Percentiles rank a stretch among this genome's conserved stretches.
phyloP scores from a whole-genome alignment of 1,284 basidiomycete species.

The Fomes fomentarius region DNA sequence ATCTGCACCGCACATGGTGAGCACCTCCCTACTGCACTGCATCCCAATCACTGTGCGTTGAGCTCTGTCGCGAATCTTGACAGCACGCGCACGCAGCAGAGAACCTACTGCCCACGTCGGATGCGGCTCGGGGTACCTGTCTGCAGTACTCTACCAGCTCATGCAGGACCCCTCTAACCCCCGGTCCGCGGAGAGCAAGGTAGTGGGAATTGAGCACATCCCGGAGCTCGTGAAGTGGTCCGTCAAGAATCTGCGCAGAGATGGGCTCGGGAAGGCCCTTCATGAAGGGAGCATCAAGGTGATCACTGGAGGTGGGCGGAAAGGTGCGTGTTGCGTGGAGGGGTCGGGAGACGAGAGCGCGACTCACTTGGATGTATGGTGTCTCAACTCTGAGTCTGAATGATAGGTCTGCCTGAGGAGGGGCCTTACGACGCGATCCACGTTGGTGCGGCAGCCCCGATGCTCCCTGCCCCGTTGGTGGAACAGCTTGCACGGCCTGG shows the following conservation, averaged over 20 bases:
- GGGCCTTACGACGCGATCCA: slow-evolving; percentile 92
- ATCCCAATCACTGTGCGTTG: neutral
- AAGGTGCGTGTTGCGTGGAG: slow-evolving; percentile 49
- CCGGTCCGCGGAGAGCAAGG: slow-evolving; percentile 48
- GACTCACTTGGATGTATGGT: neutral
- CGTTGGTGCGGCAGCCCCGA: slow-evolving; percentile 90
- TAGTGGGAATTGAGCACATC: slow-evolving; percentile 94
- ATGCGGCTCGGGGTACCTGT: slow-evolving; percentile 79
- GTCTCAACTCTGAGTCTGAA: too few relatives aligned
- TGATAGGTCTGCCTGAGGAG: slow-evolving; percentile 29
- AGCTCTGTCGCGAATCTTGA: neutral
- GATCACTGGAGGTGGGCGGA: slow-evolving; percentile 80
- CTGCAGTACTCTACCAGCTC: slow-evolving; percentile 78
- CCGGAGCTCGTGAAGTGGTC: slow-evolving; percentile 77
- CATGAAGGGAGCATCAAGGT: slow-evolving; percentile 61
- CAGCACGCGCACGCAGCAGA: slow-evolving; percentile 86
- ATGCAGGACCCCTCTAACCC: slow-evolving; percentile 42
- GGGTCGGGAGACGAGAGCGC: neutral
- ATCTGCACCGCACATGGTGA: slow-evolving; percentile 89
- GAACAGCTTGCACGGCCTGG: slow-evolving; percentile 86
- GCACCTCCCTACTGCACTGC: slow-evolving; percentile 2
- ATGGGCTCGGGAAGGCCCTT: slow-evolving; percentile 64
- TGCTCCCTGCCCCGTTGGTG: slow-evolving; percentile 73
- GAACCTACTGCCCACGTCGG: slow-evolving; percentile 81
- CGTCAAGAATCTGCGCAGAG: slow-evolving; percentile 65